phyloP scores from a whole-genome alignment of 1,139 yeast species.

The Hanseniaspora gamundiae region DNA sequence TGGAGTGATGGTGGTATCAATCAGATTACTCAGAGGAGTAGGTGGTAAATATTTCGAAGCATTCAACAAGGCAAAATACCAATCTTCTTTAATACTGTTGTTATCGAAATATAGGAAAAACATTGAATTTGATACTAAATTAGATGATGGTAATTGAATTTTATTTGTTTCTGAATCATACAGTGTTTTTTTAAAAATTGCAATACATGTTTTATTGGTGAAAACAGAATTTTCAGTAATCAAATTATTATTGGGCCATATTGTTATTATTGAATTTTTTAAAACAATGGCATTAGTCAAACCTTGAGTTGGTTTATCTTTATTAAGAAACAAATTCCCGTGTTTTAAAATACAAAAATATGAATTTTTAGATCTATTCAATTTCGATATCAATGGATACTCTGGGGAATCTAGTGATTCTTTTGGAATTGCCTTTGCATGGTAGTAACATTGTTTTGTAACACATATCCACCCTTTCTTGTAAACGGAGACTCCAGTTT shows the following conservation, averaged over 20 bases:
- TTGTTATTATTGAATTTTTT: constrained; percentile 52
- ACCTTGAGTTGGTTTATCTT: constrained; percentile 34
- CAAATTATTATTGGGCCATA: constrained; percentile 67
- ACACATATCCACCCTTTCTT: constrained; percentile 76
- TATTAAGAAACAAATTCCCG: constrained; percentile 74
- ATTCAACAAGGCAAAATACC: constrained; percentile 75
- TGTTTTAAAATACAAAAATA: constrained; percentile 65
- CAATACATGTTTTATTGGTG: constrained; percentile 68
- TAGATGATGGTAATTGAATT: constrained; percentile 2
- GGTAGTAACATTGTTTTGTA: constrained; percentile 57
- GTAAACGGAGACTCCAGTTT: constrained; percentile 50
- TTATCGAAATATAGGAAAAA: constrained; percentile 64
- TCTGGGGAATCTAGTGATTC: constrained; percentile 11
- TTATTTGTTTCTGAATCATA: constrained; percentile 1
- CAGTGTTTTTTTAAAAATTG: constrained; percentile 38
- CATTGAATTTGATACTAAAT: constrained; percentile 21
- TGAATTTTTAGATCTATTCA: constrained; percentile 37
- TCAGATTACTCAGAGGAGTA: neutral
- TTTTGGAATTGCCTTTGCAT: constrained; percentile 42
- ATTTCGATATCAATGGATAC: constrained; percentile 16
- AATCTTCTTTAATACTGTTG: constrained; percentile 77
- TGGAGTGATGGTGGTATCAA: neutral
- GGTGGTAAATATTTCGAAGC: constrained; percentile 39
- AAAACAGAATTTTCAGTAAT: constrained; percentile 65
- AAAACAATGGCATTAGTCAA: constrained; percentile 73